Percentiles rank a stretch among this genome's conserved stretches.
phyloP scores from a whole-genome alignment of 2,329 filamentous ascomycete species.

The Colletotrichum sp. region DNA sequence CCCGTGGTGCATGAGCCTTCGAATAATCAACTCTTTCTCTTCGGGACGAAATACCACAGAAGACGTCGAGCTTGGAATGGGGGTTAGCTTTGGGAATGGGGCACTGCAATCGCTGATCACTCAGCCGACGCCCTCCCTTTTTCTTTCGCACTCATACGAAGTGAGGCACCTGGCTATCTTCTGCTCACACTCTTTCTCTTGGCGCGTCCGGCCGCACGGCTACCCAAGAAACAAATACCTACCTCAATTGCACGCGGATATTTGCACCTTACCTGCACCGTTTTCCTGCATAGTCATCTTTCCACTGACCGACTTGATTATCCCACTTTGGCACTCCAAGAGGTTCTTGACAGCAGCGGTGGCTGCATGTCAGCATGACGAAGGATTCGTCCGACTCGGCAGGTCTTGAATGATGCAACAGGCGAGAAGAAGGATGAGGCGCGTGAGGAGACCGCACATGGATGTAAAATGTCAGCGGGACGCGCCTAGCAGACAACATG shows the following conservation, averaged over 20 bases:
- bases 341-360: background rate
- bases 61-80: no score
- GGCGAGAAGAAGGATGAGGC: background rate
- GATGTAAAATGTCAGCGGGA: background rate
- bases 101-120: background rate
- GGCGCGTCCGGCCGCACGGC: background rate
- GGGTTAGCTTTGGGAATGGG: no score
- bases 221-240: background rate
- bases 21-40: no score
- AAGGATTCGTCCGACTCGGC: background rate
- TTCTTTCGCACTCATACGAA: background rate
- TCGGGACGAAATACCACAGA: no score
- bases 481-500: background rate
- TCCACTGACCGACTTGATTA: background rate
- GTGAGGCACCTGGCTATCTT: background rate
- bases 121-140: background rate
- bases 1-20: no score
- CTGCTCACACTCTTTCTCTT: background rate
- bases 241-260: background rate
- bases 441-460: background rate
- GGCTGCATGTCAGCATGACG: background rate
- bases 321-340: background rate
- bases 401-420: background rate
- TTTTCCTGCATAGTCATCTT: background rate
- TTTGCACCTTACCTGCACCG: background rate